Evolutionary conservation across 768 basidiomycete genomes (phyloP).

Genomic region (Sporobolomyces roseus): DNA sequence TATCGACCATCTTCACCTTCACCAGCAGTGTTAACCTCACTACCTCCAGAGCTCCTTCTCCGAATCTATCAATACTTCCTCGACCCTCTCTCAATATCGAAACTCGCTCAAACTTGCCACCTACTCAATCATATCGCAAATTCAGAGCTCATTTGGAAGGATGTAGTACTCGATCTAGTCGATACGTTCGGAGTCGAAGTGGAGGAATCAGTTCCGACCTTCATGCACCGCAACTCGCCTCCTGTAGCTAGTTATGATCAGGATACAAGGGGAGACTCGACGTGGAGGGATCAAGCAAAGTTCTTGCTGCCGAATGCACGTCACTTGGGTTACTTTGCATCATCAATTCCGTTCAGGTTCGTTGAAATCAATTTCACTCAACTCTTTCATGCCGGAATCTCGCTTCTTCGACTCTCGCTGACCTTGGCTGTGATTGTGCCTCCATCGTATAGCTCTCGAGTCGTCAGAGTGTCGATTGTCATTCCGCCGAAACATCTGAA

Average conservation of each 20-base stretch:
- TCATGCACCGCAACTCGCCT: too few species aligned
- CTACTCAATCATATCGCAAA: not conserved
- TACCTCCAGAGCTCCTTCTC: constrained; percentile 34
- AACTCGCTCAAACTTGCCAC: not conserved
- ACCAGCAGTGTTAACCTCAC: not conserved
- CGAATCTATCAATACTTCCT: constrained; percentile 8
- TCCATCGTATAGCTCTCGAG: constrained; percentile 36
- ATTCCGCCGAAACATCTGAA: not conserved
- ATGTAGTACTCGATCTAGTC: constrained; percentile 7
- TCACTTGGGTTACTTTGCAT: constrained; percentile 24
- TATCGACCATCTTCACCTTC: not conserved
- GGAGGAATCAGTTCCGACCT: too few species aligned
- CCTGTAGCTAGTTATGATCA: too few species aligned
- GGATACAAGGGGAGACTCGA: too few species aligned
- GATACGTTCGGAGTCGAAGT: not conserved
- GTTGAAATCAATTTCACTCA: not conserved
- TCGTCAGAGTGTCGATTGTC: constrained; percentile 20
- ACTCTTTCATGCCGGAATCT: too few species aligned
- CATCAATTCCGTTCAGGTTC: constrained; percentile 29
- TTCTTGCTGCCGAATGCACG: constrained; percentile 10
- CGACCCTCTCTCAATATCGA: constrained; percentile 24
- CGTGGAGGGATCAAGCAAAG: constrained; percentile 7
- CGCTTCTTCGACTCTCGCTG: not conserved
- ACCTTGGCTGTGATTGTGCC: too few species aligned
- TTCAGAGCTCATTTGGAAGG: constrained; percentile 10